Percentiles rank a stretch among this genome's conserved stretches.
Conservation (phyloP, 805 yeast genomes). For the Cyberlindnera xylosilytica region DNA sequence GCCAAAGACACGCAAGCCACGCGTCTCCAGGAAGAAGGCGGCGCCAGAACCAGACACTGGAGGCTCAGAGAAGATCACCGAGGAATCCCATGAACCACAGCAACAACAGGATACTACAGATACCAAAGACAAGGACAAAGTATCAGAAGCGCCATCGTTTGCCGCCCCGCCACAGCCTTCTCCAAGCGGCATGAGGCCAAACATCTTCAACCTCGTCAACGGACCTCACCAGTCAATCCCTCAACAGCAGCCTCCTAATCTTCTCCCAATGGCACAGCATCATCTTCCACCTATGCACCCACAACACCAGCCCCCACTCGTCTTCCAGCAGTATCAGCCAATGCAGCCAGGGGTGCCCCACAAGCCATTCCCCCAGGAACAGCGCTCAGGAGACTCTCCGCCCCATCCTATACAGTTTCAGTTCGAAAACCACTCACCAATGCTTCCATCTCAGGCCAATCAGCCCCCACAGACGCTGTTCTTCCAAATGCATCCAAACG, state of each 20-base stretch:
- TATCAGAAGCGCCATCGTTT: not conserved
- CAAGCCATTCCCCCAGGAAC: too few species aligned
- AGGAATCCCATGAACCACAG: not conserved
- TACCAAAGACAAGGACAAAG: too few species aligned
- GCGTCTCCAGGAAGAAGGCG: conserved; percentile 2
- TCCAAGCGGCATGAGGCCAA: conserved; percentile 6
- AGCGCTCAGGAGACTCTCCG: too few species aligned
- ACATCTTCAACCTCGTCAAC: conserved; percentile 15
- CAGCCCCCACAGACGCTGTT: not conserved
- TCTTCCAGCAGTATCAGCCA: not conserved
- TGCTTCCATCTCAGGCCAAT: not conserved
- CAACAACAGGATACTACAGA: too few species aligned
- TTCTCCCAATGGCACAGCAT: not conserved
- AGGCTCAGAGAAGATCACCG: too few species aligned
- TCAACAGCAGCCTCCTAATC: not conserved
- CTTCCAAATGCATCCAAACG: not conserved
- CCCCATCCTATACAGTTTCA: not conserved
- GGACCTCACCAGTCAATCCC: not conserved
- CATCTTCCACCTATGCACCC: not conserved
- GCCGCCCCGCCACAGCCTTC: not conserved
- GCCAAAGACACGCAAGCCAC: conserved; percentile 4
- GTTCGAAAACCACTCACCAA: not conserved
- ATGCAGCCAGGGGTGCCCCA: too few species aligned
- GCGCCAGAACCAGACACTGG: too few species aligned
- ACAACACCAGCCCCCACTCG: not conserved